These are phyloP conservation scores for Starmerella scarabaei DNA, from an alignment of 805 yeast species.

Conservation along the genomic window DNA sequence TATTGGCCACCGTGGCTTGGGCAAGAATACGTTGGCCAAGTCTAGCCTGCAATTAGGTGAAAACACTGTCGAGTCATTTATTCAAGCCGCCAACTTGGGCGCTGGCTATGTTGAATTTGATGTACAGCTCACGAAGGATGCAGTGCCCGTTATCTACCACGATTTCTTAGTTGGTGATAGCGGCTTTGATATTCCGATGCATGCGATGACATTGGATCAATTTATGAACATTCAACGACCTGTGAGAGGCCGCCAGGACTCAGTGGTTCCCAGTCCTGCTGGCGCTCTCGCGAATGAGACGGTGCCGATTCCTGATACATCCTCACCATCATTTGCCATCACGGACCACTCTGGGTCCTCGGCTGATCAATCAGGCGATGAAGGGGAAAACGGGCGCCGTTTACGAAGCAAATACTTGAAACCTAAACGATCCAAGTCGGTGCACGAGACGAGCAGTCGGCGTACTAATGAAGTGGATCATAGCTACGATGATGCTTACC, in stretches of 20 bases:
- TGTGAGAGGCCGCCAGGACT: constrained; percentile 7
- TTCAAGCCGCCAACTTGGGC: constrained; percentile 91
- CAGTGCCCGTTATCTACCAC: constrained; percentile 85
- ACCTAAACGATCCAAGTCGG: constrained; percentile 28
- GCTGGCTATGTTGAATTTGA: constrained; percentile 96
- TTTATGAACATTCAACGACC: constrained; percentile 32
- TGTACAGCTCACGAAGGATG: constrained; percentile 86
- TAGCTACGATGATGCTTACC: constrained; percentile 28
- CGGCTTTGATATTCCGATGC: constrained; percentile 95
- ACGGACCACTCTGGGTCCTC: background rate
- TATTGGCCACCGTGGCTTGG: constrained; percentile 91
- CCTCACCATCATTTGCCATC: background rate
- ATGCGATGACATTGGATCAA: constrained; percentile 77
- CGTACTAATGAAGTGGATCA: constrained; percentile 23
- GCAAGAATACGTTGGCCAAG: constrained; percentile 62
- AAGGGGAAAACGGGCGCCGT: background rate
- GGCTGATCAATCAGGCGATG: background rate
- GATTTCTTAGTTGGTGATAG: constrained; percentile 90
- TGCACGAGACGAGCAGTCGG: constrained; percentile 29
- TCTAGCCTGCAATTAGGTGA: constrained; percentile 86
- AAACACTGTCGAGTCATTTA: constrained; percentile 85
- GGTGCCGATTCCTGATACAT: background rate
- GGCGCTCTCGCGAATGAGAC: background rate
- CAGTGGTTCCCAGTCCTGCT: background rate
- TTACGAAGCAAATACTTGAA: background rate